Base-by-base conservation (phyloP, 176 grass and related monocot species). In the Triticum monococcum region DNA sequence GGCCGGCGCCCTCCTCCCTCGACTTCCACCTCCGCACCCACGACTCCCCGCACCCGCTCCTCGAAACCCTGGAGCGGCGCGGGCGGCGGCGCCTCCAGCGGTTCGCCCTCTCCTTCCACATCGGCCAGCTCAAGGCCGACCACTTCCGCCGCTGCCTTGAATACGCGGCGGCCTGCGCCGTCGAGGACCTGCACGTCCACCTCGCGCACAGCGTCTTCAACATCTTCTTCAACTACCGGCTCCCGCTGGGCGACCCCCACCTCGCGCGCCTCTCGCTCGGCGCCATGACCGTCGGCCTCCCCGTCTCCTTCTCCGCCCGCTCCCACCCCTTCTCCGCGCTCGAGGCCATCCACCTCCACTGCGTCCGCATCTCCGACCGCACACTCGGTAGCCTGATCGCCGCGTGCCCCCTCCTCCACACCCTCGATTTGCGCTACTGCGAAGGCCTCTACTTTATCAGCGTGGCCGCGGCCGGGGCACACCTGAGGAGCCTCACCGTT, bases 401-500 rank as follows among this genome's bases (percentile, higher is more conserved):
- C n/a, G 66, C 63, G 22, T 94, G 87, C 64, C 89, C 87, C 12
- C 17, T 32, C 14, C 87, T 91, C 36, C 83, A 68, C 10, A 87
- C 45, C 66, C 86, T 89, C 41, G 81, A 91, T 31, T n/a, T 94
- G 13, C 83, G 80, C 18, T 24, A 64, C 50, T 91, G 84, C 45
- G 41, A 43, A 48, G 7, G 72, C 41, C 72, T 75, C n/a, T 0
- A 0, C 12, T 75, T 14, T 63, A 66, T 95, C 26, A 20, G 23
- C 24, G 26, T 91, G 38, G 64, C 76, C 3, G 7, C 14, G 10
- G 52, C 87, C 7, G 76, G 88, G 7, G 10, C 48, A 36, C 79
- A 45, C 37, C 79, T 93, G 65, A 32, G n/a, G 69, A 93, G 73
- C 80, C 86, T 93, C 14, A 87, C 89, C 28, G 65, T 93, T 76